Conservation (phyloP, 805 yeast genomes). For the Candida methanosorbosa region DNA sequence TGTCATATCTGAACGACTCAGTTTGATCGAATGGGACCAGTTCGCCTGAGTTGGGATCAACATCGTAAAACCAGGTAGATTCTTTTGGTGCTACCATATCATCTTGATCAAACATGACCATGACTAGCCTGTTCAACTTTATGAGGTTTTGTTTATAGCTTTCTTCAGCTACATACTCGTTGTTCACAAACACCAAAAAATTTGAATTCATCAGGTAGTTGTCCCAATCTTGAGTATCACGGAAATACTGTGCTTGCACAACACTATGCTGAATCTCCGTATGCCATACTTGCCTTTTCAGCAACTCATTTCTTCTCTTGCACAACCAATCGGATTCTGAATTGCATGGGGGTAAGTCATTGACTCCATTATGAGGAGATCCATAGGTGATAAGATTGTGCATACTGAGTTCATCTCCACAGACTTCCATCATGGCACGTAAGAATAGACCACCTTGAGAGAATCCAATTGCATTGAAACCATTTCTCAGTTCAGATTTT, state of each 20-base stretch:
- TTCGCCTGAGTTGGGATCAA: slow-evolving; percentile 33
- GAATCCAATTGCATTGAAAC: slow-evolving; percentile 70
- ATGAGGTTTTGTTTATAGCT: slow-evolving; percentile 35
- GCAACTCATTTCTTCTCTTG: slow-evolving; percentile 38
- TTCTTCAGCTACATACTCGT: slow-evolving; percentile 34
- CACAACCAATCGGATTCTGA: slow-evolving; percentile 50
- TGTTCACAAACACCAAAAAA: slow-evolving; percentile 59
- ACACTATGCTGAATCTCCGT: slow-evolving; percentile 45
- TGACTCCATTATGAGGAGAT: slow-evolving; percentile 71
- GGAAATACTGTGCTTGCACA: slow-evolving; percentile 69
- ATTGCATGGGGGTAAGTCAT: slow-evolving; percentile 56
- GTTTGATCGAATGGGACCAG: slow-evolving; percentile 41
- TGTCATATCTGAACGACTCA: slow-evolving; percentile 39
- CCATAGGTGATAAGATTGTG: slow-evolving; percentile 64
- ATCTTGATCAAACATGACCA: slow-evolving; percentile 54
- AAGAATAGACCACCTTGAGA: slow-evolving; percentile 81
- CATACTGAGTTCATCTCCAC: slow-evolving; percentile 39
- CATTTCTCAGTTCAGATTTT: slow-evolving; percentile 37
- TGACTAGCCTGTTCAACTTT: slow-evolving; percentile 41
- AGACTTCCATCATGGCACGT: slow-evolving; percentile 57
- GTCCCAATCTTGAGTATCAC: slow-evolving; percentile 41
- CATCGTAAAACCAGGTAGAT: slow-evolving; percentile 58
- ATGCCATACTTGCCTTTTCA: slow-evolving; percentile 56
- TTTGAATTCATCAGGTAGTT: slow-evolving; percentile 46
- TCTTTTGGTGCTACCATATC: slow-evolving; percentile 67